phyloP scores from a whole-genome alignment of 129 eudicot genomes.

The Flaveria linearis region DNA sequence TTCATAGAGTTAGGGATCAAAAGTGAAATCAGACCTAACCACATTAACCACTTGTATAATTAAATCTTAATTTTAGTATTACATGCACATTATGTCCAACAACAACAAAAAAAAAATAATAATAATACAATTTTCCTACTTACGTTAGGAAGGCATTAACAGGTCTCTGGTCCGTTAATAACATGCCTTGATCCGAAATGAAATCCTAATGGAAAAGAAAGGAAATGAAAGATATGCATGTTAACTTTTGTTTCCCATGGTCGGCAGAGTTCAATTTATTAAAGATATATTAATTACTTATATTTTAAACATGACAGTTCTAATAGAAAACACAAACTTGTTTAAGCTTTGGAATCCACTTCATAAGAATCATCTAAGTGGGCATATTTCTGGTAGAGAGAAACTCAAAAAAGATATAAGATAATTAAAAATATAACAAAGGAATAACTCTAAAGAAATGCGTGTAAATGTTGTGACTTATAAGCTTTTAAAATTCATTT shows the following conservation, averaged over 20 bases:
- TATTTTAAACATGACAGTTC: constrained; percentile 5
- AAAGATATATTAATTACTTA: background rate
- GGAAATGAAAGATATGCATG: background rate
- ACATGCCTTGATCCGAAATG: no score
- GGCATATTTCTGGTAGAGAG: constrained; percentile 38
- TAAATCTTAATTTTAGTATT: background rate
- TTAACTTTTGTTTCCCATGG: constrained; percentile 11
- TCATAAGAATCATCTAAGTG: constrained; percentile 32
- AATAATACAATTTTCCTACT: no score
- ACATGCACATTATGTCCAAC: background rate
- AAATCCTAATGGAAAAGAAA: background rate
- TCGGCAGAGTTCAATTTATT: constrained; percentile 18
- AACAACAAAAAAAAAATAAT: no score
- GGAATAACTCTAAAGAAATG: constrained; percentile 16
- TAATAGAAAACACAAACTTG: constrained; percentile 1
- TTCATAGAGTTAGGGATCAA: no score
- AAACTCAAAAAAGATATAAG: constrained; percentile 7
- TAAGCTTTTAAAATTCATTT: background rate
- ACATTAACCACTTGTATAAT: no score
- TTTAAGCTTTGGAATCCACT: constrained; percentile 32
- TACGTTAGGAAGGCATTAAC: no score
- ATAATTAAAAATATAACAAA: constrained; percentile 17
- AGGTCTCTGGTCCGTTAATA: no score
- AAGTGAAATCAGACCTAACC: no score
- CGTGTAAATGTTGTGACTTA: background rate